These are phyloP conservation scores for Mycosphaerella arachidis DNA, from an alignment of 2,329 filamentous ascomycete species.

Conservation along the genomic window DNA sequence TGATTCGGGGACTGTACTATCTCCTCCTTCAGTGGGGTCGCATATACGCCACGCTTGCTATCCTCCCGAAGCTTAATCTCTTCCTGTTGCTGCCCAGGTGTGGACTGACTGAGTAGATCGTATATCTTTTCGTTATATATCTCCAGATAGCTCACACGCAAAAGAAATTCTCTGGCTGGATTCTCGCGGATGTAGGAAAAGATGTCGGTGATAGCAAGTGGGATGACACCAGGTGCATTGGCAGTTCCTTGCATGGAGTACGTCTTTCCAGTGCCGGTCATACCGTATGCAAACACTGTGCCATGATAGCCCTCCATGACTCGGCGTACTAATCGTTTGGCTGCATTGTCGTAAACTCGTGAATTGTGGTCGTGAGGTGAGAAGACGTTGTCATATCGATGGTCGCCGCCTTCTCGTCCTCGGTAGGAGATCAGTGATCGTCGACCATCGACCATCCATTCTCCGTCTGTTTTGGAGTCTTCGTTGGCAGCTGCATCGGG, in stretches of 20 bases:
- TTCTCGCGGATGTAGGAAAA: conserved; percentile 99
- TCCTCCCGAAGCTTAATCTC: conserved; percentile 98
- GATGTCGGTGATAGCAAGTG: conserved; percentile 94
- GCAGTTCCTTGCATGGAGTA: conserved; percentile 99
- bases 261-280: conserved; percentile 96
- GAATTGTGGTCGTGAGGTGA: conserved; percentile 89
- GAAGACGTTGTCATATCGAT: conserved; percentile 97
- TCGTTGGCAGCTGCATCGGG: conserved; percentile 67
- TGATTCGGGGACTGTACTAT: conserved; percentile 98
- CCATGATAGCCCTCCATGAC: conserved; percentile 99
- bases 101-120: conserved; percentile 73
- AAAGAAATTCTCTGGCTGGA: conserved; percentile 84
- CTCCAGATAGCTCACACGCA: conserved; percentile 95
- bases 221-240: conserved; percentile 91
- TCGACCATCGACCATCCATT: conserved; percentile 89
- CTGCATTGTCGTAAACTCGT: conserved; percentile 87
- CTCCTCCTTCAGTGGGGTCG: conserved; percentile 92
- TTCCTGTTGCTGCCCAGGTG: conserved; percentile 64
- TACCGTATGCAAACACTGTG: conserved; percentile 96
- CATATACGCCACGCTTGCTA: conserved; percentile 93
- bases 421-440: conserved; percentile 76
- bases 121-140: conserved; percentile 99
- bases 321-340: conserved; percentile 86
- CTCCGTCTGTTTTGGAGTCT: conserved; percentile 61
- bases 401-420: conserved; percentile 87